Evolutionary conservation across 441 rosid genomes (phyloP).

Genomic region (Adansonia rubrostipa): DNA sequence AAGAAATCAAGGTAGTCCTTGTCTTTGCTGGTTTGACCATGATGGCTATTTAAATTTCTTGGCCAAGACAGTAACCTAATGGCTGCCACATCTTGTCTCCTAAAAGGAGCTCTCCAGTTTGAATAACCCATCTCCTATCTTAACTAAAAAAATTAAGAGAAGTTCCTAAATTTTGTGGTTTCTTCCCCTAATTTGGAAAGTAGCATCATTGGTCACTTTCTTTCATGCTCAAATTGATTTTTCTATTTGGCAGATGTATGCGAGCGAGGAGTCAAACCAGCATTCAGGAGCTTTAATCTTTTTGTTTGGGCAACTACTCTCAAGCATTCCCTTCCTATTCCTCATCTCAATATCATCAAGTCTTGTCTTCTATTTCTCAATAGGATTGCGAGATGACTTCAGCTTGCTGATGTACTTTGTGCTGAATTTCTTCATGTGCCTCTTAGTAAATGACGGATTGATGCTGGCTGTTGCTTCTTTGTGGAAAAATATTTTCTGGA

Average conservation of each 20-base stretch:
- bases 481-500: slow-evolving; percentile 84
- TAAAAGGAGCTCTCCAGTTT: background rate
- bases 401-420: slow-evolving; percentile 99
- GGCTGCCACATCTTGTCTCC: background rate
- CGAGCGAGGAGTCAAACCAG: slow-evolving; percentile 81
- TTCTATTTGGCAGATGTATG: slow-evolving; percentile 60
- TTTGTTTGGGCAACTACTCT: slow-evolving; percentile 85
- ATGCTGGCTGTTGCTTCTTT: slow-evolving; percentile 71
- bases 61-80: background rate
- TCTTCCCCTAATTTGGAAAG: background rate
- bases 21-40: background rate
- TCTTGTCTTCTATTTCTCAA: slow-evolving; percentile 92
- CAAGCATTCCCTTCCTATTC: slow-evolving; percentile 96
- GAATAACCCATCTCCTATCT: background rate
- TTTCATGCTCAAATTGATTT: background rate
- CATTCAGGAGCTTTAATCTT: slow-evolving; percentile 94
- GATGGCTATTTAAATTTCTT: background rate
- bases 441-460: slow-evolving; percentile 89
- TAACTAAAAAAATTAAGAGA: background rate
- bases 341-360: slow-evolving; percentile 96
- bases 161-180: background rate
- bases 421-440: slow-evolving; percentile 91
- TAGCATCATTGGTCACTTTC: slow-evolving; percentile 6
- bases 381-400: slow-evolving; percentile 85
- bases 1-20: slow-evolving; percentile 77